phyloP scores from a whole-genome alignment of 2,329 filamentous ascomycete species.

The Aulographum hederae region DNA sequence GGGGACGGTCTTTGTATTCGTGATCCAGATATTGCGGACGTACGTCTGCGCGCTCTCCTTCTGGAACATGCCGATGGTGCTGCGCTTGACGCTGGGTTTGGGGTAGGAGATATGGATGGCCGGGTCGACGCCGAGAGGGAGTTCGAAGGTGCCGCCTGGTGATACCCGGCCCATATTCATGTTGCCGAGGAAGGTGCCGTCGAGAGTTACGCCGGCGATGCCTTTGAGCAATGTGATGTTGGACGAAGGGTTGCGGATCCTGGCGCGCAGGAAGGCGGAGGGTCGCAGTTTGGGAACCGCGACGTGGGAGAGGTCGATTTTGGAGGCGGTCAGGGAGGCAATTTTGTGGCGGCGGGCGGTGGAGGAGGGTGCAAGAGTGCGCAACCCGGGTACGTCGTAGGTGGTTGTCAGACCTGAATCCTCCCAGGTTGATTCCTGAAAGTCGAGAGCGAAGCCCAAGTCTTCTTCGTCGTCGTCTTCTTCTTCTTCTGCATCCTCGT shows the following conservation, averaged over 20 bases:
- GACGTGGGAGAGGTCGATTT: slow-evolving; percentile 34
- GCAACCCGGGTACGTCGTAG: slow-evolving; percentile 40
- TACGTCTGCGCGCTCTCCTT: slow-evolving; percentile 36
- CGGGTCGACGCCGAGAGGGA: slow-evolving; percentile 42
- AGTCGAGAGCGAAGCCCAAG: slow-evolving; percentile 12
- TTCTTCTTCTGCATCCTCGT: slow-evolving; percentile 6
- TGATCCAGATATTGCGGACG: slow-evolving; percentile 28
- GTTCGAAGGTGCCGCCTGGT: slow-evolving; percentile 32
- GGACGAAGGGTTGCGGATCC: slow-evolving; percentile 35
- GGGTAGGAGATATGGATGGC: slow-evolving; percentile 36
- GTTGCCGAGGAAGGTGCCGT: slow-evolving; percentile 43
- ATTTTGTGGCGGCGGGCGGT: slow-evolving; percentile 36
- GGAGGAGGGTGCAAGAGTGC: slow-evolving; percentile 35
- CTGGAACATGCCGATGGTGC: slow-evolving; percentile 32
- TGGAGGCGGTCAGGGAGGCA: slow-evolving; percentile 31
- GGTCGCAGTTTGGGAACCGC: slow-evolving; percentile 42
- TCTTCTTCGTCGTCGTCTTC: slow-evolving; percentile 6
- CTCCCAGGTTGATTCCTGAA: slow-evolving; percentile 36
- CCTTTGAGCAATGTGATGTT: slow-evolving; percentile 36
- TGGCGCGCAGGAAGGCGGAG: slow-evolving; percentile 40
- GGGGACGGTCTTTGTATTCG: slow-evolving; percentile 26
- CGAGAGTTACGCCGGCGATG: slow-evolving; percentile 39
- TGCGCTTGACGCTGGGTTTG: slow-evolving; percentile 34
- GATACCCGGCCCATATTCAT: slow-evolving; percentile 36
- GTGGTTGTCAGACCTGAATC: slow-evolving; percentile 41